Conservation (phyloP, 768 basidiomycete species). For the Trametes cingulata region DNA sequence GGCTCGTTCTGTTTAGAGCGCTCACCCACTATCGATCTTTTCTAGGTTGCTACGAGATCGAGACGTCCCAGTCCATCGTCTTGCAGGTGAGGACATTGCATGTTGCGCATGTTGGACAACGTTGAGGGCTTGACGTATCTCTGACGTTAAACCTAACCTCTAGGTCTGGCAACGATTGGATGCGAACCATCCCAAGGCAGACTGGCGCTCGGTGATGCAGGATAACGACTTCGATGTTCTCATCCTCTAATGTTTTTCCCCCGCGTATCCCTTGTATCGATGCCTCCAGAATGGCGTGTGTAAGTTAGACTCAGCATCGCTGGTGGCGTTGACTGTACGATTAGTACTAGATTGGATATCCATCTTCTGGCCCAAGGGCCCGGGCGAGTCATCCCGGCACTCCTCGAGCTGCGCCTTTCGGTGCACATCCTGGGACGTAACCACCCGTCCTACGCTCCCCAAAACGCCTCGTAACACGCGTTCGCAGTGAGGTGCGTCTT, state of each 20-base stretch:
- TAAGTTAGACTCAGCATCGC: slow-evolving; percentile 13
- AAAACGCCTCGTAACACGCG: slow-evolving; percentile 2
- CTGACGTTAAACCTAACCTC: slow-evolving; percentile 10
- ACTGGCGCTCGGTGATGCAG: slow-evolving; percentile 40
- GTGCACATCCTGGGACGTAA: slow-evolving; percentile 3
- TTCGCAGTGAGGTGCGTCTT: slow-evolving; percentile 12
- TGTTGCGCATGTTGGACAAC: slow-evolving; percentile 1
- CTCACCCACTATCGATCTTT: slow-evolving; percentile 4
- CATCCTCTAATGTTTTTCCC: slow-evolving; percentile 23
- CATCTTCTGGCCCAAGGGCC: slow-evolving; percentile 4
- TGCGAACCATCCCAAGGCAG: slow-evolving; percentile 32
- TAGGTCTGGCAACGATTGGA: slow-evolving; percentile 40
- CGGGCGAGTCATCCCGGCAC: neutral
- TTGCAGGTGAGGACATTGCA: slow-evolving; percentile 30
- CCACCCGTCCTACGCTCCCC: neutral
- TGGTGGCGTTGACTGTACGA: slow-evolving; percentile 12
- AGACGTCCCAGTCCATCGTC: slow-evolving; percentile 38
- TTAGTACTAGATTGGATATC: slow-evolving; percentile 15
- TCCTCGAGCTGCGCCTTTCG: neutral
- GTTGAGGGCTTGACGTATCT: slow-evolving; percentile 11
- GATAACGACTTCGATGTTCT: slow-evolving; percentile 32
- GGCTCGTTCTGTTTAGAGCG: neutral
- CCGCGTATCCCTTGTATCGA: neutral
- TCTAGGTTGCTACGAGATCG: slow-evolving; percentile 40
- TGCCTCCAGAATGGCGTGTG: slow-evolving; percentile 11